These are phyloP conservation scores for Evernia prunastri DNA, from an alignment of 495 filamentous ascomycete species.

Conservation along the genomic window DNA sequence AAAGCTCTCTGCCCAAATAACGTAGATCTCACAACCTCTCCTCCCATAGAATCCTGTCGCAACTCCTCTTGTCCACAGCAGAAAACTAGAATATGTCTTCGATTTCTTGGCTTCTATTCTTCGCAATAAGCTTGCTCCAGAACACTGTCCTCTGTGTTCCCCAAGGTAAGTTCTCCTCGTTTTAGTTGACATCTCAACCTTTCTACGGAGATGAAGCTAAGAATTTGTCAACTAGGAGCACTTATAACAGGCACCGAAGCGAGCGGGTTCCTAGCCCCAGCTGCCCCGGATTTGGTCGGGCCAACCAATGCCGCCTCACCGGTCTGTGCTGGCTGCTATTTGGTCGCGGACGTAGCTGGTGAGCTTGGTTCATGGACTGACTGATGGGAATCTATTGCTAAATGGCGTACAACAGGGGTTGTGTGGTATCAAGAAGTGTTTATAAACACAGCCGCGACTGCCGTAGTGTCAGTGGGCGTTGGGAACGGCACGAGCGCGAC, in stretches of 20 bases:
- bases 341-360: constrained; percentile 25
- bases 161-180: constrained; percentile 1
- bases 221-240: not conserved
- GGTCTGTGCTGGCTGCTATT: constrained; percentile 21
- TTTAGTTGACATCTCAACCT: not conserved
- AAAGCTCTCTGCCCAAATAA: constrained; percentile 11
- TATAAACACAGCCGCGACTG: constrained; percentile 25
- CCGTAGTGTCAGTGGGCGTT: constrained; percentile 15
- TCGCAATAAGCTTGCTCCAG: constrained; percentile 5
- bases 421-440: constrained; percentile 29
- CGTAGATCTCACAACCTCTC: not conserved
- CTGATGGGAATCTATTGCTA: not conserved
- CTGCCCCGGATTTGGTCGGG: constrained; percentile 19
- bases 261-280: constrained; percentile 8
- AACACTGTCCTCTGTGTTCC: constrained; percentile 1
- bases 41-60: not conserved
- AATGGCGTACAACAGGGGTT: constrained; percentile 1
- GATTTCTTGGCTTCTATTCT: not conserved
- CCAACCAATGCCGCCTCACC: not conserved
- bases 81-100: constrained; percentile 6
- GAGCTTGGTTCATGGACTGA: not conserved
- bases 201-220: constrained; percentile 11
- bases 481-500: constrained; percentile 24
- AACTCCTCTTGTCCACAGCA: not conserved
- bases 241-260: constrained; percentile 16